phyloP scores from a whole-genome alignment of 2,329 filamentous ascomycete species.

The Xylariomycetidae sp. region DNA sequence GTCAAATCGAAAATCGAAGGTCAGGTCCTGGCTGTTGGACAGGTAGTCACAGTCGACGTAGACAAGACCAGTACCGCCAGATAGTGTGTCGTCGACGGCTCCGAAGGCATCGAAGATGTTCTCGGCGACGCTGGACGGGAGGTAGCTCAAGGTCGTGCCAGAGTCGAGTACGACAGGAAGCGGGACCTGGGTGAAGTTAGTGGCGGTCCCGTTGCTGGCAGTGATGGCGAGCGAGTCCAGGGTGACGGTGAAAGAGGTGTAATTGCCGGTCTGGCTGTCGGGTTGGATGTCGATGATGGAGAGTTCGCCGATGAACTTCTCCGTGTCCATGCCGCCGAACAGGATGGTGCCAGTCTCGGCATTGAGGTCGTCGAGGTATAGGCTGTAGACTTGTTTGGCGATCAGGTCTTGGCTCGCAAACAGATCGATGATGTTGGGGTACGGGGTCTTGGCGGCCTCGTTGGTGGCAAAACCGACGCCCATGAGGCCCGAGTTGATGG shows the following conservation, averaged over 20 bases:
- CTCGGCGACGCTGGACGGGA: constrained; percentile 45
- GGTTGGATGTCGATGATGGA: constrained; percentile 48
- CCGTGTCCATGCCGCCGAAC: constrained; percentile 64
- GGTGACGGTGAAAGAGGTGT: constrained; percentile 34
- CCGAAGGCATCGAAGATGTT: constrained; percentile 32
- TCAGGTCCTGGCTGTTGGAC: constrained; percentile 19
- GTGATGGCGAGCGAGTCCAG: constrained; percentile 33
- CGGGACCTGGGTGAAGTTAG: constrained; percentile 15
- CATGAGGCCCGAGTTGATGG: constrained; percentile 49
- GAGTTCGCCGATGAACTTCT: constrained; percentile 57
- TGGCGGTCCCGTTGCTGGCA: constrained; percentile 24
- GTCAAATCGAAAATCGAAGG: constrained; percentile 36
- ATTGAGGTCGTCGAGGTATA: constrained; percentile 54
- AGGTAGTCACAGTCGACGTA: constrained; percentile 36
- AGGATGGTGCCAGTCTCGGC: constrained; percentile 57
- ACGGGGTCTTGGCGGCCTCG: constrained; percentile 36
- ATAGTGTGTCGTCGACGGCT: constrained; percentile 34
- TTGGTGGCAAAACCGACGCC: constrained; percentile 52
- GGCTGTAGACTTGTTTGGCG: constrained; percentile 58
- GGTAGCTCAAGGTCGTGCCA: constrained; percentile 58
- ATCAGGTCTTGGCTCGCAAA: constrained; percentile 59
- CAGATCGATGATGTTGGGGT: constrained; percentile 57
- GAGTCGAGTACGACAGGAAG: constrained; percentile 59
- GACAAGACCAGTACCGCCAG: constrained; percentile 28
- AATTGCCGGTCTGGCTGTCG: constrained; percentile 33